Conservation (phyloP, 495 filamentous ascomycete species). For the Hyphodiscus hymeniophilus region DNA sequence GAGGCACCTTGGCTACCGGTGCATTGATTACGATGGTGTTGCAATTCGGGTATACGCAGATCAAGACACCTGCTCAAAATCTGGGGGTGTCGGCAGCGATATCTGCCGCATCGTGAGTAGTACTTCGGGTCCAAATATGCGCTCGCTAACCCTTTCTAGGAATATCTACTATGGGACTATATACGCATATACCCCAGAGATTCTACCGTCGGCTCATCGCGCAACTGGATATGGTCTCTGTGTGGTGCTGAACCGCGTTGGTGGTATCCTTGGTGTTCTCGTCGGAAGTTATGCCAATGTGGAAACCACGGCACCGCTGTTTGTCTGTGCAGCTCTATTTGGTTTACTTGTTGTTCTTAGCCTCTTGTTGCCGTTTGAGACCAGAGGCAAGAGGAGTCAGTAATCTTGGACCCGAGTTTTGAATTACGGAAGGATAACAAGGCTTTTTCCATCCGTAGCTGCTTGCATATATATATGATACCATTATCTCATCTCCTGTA, state of each 20-base stretch:
- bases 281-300: neutral
- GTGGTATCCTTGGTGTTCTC: neutral
- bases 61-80: conserved; percentile 35
- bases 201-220: conserved; percentile 34
- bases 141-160: conserved; percentile 14
- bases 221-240: conserved; percentile 25
- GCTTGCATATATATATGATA: too few species aligned
- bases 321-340: neutral
- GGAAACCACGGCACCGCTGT: neutral
- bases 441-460: too few species aligned
- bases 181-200: conserved; percentile 39
- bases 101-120: conserved; percentile 25
- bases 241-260: neutral
- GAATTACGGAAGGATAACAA: too few species aligned
- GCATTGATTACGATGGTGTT: conserved; percentile 31
- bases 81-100: conserved; percentile 34
- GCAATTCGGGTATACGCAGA: conserved; percentile 37
- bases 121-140: neutral
- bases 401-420: too few species aligned
- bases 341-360: neutral
- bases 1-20: neutral
- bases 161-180: conserved; percentile 42
- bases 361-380: neutral
- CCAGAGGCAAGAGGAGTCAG: neutral
- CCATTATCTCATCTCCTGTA: too few species aligned